Evolutionary conservation across 2,329 filamentous ascomycete genomes (phyloP).

Genomic region (Ophiocordyceps camponoti-saundersi): DNA sequence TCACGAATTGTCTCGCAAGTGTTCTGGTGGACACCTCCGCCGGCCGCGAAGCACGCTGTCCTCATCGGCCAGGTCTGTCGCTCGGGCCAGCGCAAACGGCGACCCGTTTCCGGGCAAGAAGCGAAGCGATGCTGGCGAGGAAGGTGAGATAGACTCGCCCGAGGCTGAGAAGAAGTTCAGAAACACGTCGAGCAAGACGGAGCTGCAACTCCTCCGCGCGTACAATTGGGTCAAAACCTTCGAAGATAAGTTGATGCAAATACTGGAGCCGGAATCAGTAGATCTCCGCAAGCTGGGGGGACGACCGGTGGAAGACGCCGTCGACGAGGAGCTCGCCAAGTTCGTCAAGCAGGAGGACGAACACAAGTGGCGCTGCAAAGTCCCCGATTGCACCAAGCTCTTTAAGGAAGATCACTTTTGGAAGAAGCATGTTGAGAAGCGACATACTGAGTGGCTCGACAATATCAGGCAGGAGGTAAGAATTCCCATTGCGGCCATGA

Average conservation of each 20-base stretch:
- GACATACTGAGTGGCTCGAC: conserved; percentile 77
- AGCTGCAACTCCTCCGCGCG: conserved; percentile 82
- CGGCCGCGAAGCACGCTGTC: conserved; percentile 77
- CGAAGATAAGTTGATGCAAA: conserved; percentile 87
- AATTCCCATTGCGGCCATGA: no score
- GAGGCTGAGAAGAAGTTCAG: conserved; percentile 56
- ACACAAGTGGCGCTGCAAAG: conserved; percentile 91
- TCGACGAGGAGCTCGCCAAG: conserved; percentile 73
- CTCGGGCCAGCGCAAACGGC: conserved; percentile 66
- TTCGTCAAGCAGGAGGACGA: conserved; percentile 96
- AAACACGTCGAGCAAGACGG: conserved; percentile 55
- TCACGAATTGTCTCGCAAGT: conserved; percentile 89
- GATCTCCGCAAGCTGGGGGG: conserved; percentile 86
- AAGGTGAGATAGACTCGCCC: conserved; percentile 29
- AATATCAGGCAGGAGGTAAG: conserved; percentile 63
- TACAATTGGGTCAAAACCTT: conserved; percentile 99
- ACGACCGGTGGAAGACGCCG: conserved; percentile 66
- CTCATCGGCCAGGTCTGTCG: conserved; percentile 66
- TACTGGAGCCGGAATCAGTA: conserved; percentile 75
- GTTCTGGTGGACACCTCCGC: conserved; percentile 89
- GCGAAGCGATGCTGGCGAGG: conserved; percentile 47
- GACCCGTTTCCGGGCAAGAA: conserved; percentile 75
- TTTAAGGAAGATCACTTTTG: conserved; percentile 97
- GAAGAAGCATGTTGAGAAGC: conserved; percentile 95
- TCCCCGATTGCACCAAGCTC: conserved; percentile 86